Base-by-base conservation (phyloP, 73 alveolate species). In the Tetrahymena elliotti region DNA sequence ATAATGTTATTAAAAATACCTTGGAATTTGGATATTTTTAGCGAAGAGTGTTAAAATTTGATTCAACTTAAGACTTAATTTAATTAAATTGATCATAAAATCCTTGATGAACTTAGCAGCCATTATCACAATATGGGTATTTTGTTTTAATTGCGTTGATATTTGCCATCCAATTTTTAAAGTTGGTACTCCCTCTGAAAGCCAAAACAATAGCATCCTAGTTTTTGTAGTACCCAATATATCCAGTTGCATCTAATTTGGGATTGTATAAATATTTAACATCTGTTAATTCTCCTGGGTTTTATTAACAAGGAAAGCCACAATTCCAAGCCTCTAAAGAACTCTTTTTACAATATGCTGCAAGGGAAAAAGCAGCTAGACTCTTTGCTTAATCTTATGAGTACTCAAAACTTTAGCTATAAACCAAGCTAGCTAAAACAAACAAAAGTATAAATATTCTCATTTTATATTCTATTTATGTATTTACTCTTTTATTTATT, bases 101-200 rank as follows among this genome's bases (percentile, higher is more conserved):
- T 84, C 96, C 96, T 94, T 92, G 38, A 84, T 94, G 96, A 16
- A 94, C 96, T 84, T 94, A 84, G 84, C 96, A 94, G 33, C 54
- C 54, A 22, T 52, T 52, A 3, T 93, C 22, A 36, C 94, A 93
- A 36, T 2, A 18, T 34, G 94, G 94, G 35, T 93, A 93, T 18
- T 35, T 16, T 27, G 6, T 9, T 92, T 92, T 92, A 35, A 34
- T 34, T 40, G 33, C 4, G 16, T 92, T 53, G 33, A 92, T 7
- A 92, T 92, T 53, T 92, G 15, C 92, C 7, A 92, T n/a, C 94
- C 94, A 84, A 84, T 84, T 84, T 34, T 22, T 24, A 9, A 84
- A 84, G 11, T 54, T 54, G 11, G 31, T 11, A 7, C 83, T 84
- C 31, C 94, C 94, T 84, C 94, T 84, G 10, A 84, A 84, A 16